phyloP scores from a whole-genome alignment of 306 rosid species.

The Quercus glauca region DNA sequence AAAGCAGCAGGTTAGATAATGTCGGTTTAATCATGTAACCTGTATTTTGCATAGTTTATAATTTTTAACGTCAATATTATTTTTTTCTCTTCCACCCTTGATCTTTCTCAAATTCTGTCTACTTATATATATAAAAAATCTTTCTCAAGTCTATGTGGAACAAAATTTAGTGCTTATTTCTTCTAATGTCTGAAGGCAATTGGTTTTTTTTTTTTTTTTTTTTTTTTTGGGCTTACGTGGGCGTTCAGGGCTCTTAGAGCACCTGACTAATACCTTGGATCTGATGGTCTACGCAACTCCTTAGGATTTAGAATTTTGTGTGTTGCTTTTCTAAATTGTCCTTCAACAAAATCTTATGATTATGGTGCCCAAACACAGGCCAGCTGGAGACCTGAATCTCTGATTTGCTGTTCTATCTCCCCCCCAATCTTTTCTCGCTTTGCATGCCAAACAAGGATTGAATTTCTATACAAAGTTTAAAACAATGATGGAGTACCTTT shows the following conservation, averaged over 20 bases:
- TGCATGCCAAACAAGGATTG: not conserved
- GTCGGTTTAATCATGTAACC: not conserved
- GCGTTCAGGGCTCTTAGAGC: no score
- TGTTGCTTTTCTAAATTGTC: not conserved
- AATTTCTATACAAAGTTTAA: not conserved
- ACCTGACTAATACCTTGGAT: not conserved
- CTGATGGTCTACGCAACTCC: not conserved
- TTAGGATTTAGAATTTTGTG: not conserved
- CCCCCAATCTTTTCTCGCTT: not conserved
- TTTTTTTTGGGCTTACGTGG: no score
- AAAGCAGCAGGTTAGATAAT: conserved; percentile 41
- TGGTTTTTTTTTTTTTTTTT: no score
- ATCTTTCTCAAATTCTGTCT: not conserved
- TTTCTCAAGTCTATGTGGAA: not conserved
- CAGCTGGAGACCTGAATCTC: not conserved
- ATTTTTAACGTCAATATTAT: not conserved
- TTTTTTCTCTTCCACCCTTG: not conserved
- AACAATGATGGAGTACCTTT: not conserved
- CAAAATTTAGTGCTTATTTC: not conserved
- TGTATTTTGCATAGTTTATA: not conserved
- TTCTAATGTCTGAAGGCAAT: not conserved
- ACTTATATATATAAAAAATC: not conserved
- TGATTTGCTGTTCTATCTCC: not conserved
- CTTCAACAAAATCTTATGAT: not conserved
- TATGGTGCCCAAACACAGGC: not conserved